A percentile compares a stretch with the other conserved stretches of the same genome.
phyloP scores from a whole-genome alignment of 148 eudicot species.

The Cornus kousa region DNA sequence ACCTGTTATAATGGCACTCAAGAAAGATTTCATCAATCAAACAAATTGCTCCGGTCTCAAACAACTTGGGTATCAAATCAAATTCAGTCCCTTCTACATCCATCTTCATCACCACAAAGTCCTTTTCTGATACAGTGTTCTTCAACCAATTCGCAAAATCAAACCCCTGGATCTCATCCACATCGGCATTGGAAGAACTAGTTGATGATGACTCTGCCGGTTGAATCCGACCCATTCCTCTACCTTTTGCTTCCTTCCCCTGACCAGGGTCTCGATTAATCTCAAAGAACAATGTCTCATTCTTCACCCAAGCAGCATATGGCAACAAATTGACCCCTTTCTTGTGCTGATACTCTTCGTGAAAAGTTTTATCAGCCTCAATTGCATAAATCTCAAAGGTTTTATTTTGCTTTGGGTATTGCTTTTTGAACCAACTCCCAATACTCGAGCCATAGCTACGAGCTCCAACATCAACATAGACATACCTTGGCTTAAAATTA shows the following conservation, averaged over 20 bases:
- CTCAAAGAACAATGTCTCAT: neutral
- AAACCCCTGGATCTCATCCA: neutral
- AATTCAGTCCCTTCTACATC: neutral
- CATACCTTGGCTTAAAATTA: conserved; percentile 47
- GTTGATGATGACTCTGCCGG: neutral
- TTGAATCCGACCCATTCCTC: conserved; percentile 14
- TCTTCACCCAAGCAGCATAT: neutral
- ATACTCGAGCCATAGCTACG: conserved; percentile 56
- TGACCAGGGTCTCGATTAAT: neutral
- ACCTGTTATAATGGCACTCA: neutral
- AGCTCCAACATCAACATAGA: conserved; percentile 60
- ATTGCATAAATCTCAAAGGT: conserved; percentile 49
- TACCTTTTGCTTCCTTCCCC: conserved; percentile 11
- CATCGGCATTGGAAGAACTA: neutral
- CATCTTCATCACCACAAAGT: neutral
- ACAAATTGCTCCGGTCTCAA: neutral
- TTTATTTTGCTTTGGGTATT: conserved; percentile 52
- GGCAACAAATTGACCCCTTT: neutral
- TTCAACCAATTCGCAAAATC: neutral
- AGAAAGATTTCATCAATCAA: neutral
- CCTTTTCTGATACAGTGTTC: neutral
- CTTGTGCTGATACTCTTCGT: conserved; percentile 22
- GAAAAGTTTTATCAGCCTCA: conserved; percentile 51
- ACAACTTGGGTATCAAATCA: neutral
- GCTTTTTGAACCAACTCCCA: conserved; percentile 53